Percentiles rank a stretch among this genome's conserved stretches.
Evolutionary conservation across 1,139 yeast species (phyloP).

Genomic region (Meyerozyma guilliermondii): DNA sequence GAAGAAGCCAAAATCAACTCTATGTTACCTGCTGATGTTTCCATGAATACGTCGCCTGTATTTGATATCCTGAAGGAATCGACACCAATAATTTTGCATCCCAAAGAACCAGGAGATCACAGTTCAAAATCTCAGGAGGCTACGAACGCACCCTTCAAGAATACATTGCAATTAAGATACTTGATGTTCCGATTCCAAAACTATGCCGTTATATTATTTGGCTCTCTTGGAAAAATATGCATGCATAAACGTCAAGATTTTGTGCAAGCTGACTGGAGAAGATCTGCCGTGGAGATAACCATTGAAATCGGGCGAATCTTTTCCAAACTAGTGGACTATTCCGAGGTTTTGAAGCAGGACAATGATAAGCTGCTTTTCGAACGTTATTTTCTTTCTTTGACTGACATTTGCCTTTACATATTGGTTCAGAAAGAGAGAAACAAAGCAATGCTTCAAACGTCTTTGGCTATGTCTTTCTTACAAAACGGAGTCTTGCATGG

Average conservation of each 20-base stretch:
- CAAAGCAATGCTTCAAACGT: constrained; percentile 31
- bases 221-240: constrained; percentile 35
- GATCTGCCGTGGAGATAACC: constrained; percentile 38
- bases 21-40: constrained; percentile 42
- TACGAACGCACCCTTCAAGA: constrained; percentile 54
- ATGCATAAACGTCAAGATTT: constrained; percentile 44
- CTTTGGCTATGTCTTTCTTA: constrained; percentile 43
- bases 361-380: constrained; percentile 6
- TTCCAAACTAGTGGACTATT: constrained; percentile 17
- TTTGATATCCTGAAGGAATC: constrained; percentile 21
- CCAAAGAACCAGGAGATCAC: constrained; percentile 28
- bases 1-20: constrained; percentile 55
- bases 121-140: constrained; percentile 29
- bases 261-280: constrained; percentile 26
- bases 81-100: constrained; percentile 33
- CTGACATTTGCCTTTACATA: constrained; percentile 24
- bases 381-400: constrained; percentile 7
- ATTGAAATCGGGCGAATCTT: constrained; percentile 29
- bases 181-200: constrained; percentile 48
- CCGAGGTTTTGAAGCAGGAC: constrained; percentile 17
- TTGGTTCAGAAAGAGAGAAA: constrained; percentile 28
- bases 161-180: constrained; percentile 51
- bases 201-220: constrained; percentile 37
- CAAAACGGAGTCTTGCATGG: constrained; percentile 40
- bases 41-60: constrained; percentile 37